Evolutionary conservation across 75 land plant genomes (phyloP).

Genomic region (Pinus tabuliformis): DNA sequence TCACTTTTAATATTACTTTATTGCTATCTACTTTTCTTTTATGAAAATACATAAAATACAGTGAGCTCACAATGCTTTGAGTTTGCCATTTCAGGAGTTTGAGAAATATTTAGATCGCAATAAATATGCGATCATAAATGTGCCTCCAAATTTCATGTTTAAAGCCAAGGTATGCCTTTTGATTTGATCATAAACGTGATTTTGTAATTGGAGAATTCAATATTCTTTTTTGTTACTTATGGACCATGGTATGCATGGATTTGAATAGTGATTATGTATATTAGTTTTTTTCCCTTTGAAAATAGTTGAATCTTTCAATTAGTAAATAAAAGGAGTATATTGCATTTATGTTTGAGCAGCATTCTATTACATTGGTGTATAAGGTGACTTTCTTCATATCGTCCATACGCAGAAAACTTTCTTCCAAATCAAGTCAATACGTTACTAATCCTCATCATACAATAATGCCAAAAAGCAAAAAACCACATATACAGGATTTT

Average conservation of each 20-base stretch:
- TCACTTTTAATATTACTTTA: background rate
- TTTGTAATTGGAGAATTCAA: background rate
- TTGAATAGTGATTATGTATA: background rate
- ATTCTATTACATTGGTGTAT: no score
- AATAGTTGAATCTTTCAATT: no score
- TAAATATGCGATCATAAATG: slow-evolving; percentile 40
- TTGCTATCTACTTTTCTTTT: background rate
- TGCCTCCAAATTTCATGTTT: slow-evolving; percentile 56
- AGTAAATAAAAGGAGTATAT: no score
- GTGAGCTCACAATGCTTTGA: background rate
- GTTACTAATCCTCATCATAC: no score
- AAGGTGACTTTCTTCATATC: no score
- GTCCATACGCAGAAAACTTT: no score
- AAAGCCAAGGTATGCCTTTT: slow-evolving; percentile 38
- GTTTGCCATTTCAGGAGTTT: slow-evolving; percentile 25
- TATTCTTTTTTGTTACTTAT: background rate
- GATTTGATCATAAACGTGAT: slow-evolving; percentile 1
- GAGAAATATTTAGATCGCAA: slow-evolving; percentile 42
- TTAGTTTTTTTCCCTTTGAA: background rate
- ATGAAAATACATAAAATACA: slow-evolving; percentile 1
- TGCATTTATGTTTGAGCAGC: no score
- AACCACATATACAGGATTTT: no score
- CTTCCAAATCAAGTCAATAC: no score
- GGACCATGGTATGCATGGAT: background rate
- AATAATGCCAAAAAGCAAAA: no score